Evolutionary conservation across 495 filamentous ascomycete species (phyloP).

Genomic region (Cenococcum geophilum): DNA sequence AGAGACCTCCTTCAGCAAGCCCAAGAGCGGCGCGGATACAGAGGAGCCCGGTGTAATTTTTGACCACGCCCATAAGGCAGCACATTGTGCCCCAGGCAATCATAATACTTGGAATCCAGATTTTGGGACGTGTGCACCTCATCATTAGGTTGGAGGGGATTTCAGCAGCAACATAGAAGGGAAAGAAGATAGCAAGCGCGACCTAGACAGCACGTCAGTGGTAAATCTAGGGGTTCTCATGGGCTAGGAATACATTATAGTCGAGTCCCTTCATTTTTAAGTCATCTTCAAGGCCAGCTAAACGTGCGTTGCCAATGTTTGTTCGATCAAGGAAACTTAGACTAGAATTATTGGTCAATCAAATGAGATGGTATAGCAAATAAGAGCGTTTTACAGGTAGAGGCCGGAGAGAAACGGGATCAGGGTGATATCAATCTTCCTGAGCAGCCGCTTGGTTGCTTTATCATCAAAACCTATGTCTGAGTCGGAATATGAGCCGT

Average conservation of each 20-base stretch:
- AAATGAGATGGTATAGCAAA: not conserved
- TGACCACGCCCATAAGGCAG: slow-evolving; percentile 32
- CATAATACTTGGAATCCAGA: slow-evolving; percentile 54
- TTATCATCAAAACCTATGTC: slow-evolving; percentile 17
- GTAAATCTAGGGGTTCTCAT: not conserved
- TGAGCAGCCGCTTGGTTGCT: slow-evolving; percentile 17
- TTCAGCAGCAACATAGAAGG: slow-evolving; percentile 26
- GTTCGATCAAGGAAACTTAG: slow-evolving; percentile 33
- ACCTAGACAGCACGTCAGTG: slow-evolving; percentile 9
- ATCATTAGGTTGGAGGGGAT: slow-evolving; percentile 29
- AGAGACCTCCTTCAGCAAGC: slow-evolving; percentile 33
- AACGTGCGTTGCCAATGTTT: slow-evolving; percentile 32
- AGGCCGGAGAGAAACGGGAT: slow-evolving; percentile 23
- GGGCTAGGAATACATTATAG: slow-evolving; percentile 18
- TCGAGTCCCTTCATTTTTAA: slow-evolving; percentile 19
- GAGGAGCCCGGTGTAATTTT: slow-evolving; percentile 31
- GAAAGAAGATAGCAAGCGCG: slow-evolving; percentile 30
- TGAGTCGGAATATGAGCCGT: not conserved
- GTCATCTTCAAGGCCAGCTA: slow-evolving; percentile 26
- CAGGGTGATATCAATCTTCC: slow-evolving; percentile 24
- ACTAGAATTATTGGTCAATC: slow-evolving; percentile 11
- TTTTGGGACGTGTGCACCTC: slow-evolving; percentile 26
- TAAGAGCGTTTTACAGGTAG: slow-evolving; percentile 20
- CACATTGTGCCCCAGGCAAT: slow-evolving; percentile 49
- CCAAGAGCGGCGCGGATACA: slow-evolving; percentile 32